Conservation (phyloP, 805 yeast species). For the Wickerhamomyces sydowiorum region DNA sequence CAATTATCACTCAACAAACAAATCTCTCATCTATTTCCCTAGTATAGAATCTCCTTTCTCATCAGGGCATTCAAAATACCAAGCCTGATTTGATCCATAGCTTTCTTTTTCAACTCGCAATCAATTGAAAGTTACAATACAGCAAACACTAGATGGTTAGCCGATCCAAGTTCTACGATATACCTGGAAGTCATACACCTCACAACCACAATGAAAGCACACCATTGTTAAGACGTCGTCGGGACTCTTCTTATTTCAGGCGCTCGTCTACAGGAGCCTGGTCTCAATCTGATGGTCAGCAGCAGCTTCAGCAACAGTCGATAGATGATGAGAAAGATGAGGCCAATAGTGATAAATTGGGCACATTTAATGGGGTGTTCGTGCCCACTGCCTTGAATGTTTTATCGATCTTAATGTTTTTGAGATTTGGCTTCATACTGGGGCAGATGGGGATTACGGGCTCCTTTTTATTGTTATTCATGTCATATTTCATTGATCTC, state of each 20-base stretch:
- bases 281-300: background rate
- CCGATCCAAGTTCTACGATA: conserved; percentile 24
- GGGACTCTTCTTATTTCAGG: conserved; percentile 22
- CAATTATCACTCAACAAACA: too few species aligned
- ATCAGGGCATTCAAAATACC: too few species aligned
- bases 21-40: too few species aligned
- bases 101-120: background rate
- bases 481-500: conserved; percentile 77
- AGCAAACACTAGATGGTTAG: background rate
- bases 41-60: too few species aligned
- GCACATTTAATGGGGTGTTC: conserved; percentile 85
- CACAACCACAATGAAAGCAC: conserved; percentile 19
- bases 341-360: conserved; percentile 46
- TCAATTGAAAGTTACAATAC: background rate
- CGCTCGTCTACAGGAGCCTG: conserved; percentile 10
- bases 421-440: conserved; percentile 89
- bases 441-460: conserved; percentile 94
- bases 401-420: conserved; percentile 87
- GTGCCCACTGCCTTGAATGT: conserved; percentile 92
- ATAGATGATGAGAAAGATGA: conserved; percentile 26
- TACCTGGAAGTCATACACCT: conserved; percentile 28
- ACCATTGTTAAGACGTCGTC: conserved; percentile 19
- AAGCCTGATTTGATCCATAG: background rate
- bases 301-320: conserved; percentile 1
- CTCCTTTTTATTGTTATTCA: conserved; percentile 53